Base-by-base conservation (phyloP, 2,329 filamentous ascomycete genomes). In the Parasarocladium wereldwijsianum region DNA sequence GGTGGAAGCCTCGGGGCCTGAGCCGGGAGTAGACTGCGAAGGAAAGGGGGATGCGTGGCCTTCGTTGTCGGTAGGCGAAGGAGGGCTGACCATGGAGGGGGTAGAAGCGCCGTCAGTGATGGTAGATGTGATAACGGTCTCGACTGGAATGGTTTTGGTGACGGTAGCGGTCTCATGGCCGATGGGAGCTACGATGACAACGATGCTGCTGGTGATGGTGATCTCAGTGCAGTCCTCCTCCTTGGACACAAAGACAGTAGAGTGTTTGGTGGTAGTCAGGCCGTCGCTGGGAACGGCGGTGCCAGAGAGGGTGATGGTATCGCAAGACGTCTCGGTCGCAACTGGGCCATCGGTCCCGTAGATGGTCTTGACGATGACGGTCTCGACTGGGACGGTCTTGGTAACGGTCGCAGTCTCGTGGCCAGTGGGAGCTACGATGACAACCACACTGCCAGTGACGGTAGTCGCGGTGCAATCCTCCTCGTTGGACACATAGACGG, bases 341-440 rank as follows among this genome's bases (percentile, higher is more conserved):
- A n/a, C n/a, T n/a, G n/a, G n/a, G n/a, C n/a, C n/a, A n/a, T n/a
- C n/a, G n/a, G n/a, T n/a, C n/a, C n/a, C n/a, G n/a, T n/a, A n/a
- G n/a, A n/a, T n/a, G n/a, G n/a, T n/a, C n/a, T n/a, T n/a, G n/a
- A n/a, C n/a, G n/a, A n/a, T n/a, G n/a, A n/a, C n/a, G 40, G 34
- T 6, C 38, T 38, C n/a, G 38, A 28, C 26, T 35, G 44, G 22
- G 18, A 33, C 12, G 23, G 11, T 16, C 21, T 10, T 21, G 8
- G 6, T 13, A 6, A 8, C 13, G 26, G 18, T 16, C 8, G 9
- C 13, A 8, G 26, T 28, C 17, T 29, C 27, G 27, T 12, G 14
- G 7, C 17, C 17, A 8, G 11, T 18, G 21, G 17, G 19, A 11
- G 27, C n/a, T n/a, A n/a, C n/a, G n/a, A n/a, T n/a, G n/a, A n/a